Base-by-base conservation (phyloP, 768 basidiomycete genomes). In the Tremella yokohamensis region DNA sequence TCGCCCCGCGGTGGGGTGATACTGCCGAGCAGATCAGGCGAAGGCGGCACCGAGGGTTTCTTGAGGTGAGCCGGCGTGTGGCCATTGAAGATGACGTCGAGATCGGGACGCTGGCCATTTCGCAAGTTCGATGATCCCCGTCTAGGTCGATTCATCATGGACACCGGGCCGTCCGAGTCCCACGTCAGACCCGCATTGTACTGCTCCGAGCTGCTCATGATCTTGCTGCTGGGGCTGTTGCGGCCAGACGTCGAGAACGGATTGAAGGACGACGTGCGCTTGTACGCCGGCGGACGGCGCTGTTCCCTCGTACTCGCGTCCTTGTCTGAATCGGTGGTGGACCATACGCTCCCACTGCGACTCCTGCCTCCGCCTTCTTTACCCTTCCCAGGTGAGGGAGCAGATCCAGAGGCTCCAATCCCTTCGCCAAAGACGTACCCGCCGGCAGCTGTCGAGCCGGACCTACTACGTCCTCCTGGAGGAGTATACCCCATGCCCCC, bases 371-470 rank as follows among this genome's bases (percentile, higher is more conserved):
- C 44, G 8, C 16, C 16, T 11, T 34, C 29, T 34, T 34, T 34
- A 34, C 29, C 29, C 29, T 34, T 34, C 29, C 29, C 29, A 18
- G 42, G 62, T 15, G 58, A 45, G 15, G 42, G 26, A 0, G 65
- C 57, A 2, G 56, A 53, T 7, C 68, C 67, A 22, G 53, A 54
- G 3, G 52, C 61, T 2, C 70, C 72, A 19, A 65, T 59, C 6
- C 70, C 70, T 45, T 64, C 68, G 7, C 70, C 73, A 56, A 76
- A 76, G 22, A 67, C 73, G 52, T 76, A 76, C 18, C 64, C 70
- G 18, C 58, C 57, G 9, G 61, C 54, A 29, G 37, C 52, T 12
- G 18, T 38, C 18, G 24, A 26, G 22, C 34, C 51, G 22, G 24
- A 26, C 7, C 47, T 19, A 49, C 56, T 50, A 24, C 54, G 45